Conservation (phyloP, 768 basidiomycete genomes). For the Phanerodontia chrysosporium region DNA sequence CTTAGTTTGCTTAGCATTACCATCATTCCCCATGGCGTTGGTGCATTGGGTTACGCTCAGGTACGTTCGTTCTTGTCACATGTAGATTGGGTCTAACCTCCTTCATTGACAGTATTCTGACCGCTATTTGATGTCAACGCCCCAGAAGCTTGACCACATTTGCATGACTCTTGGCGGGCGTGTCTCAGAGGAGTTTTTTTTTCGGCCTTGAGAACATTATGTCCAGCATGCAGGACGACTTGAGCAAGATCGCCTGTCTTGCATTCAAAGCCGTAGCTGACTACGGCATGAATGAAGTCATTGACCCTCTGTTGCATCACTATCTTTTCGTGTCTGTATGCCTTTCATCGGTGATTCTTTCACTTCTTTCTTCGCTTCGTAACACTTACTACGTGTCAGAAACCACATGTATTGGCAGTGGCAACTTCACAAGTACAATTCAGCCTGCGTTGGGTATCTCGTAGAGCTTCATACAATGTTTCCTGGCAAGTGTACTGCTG, state of each 20-base stretch:
- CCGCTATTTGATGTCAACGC: conserved; percentile 91
- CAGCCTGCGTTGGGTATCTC: too few relatives aligned
- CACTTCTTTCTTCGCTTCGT: too few relatives aligned
- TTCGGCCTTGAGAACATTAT: conserved; percentile 91
- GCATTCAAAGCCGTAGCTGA: conserved; percentile 94
- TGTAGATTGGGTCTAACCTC: neutral
- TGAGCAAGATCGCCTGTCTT: conserved; percentile 97
- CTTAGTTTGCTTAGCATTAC: conserved; percentile 98
- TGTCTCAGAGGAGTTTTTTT: conserved; percentile 97
- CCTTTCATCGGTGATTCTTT: too few relatives aligned
- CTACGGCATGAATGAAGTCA: conserved; percentile 93
- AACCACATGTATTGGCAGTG: too few relatives aligned
- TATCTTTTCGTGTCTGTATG: too few relatives aligned
- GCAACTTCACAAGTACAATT: too few relatives aligned
- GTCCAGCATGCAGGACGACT: conserved; percentile 95
- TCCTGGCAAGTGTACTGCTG: too few relatives aligned
- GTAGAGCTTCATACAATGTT: too few relatives aligned
- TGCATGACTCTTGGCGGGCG: conserved; percentile 98
- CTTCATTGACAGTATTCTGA: conserved; percentile 72
- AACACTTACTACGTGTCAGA: too few relatives aligned
- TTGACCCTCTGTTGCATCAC: too few relatives aligned
- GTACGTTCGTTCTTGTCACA: conserved; percentile 32
- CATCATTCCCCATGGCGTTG: conserved; percentile 95
- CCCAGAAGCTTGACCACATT: conserved; percentile 88
- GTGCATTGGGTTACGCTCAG: conserved; percentile 95